Evolutionary conservation across 73 alveolate species (phyloP), one percentile per base, ranked within the genome.

Genomic region (Tetrahymena borealis): DNA sequence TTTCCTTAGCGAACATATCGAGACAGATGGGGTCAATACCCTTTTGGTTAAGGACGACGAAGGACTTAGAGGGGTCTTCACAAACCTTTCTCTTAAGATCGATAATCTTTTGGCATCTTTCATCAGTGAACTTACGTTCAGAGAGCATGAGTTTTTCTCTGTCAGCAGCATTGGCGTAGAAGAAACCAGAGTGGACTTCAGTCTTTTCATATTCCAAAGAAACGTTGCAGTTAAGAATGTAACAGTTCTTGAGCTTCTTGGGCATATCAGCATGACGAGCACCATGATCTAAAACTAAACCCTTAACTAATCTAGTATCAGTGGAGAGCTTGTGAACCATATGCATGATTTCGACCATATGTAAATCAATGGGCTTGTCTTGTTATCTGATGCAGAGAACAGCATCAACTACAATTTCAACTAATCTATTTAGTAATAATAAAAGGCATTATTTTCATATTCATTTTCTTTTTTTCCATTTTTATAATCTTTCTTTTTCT

Each of bases 1-100:
- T 98, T 94, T 99, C 99, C 90, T 98, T 97, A 33, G 99, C 99
- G 90, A 99, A 97, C 98, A 99, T 94, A 94, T 99, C 99, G 37
- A 99, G 97, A 78, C 99, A 99, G 39, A 99, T 98, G 39, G 99
- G 99, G 96, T 99, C 99, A 36, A 99, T 98, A 28, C 99, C 99
- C 96, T 99, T 99, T 95, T 99, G 99, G 94, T 99, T 98, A 95
- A 99, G 97, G 91, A 99, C 99, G 35, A 98, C 99, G 94, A 99
- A 99, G 91, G 96, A 97, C 94, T 97, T 96, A 92, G 97, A 99
- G 94, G 97, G 99, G 91, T 98, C 97, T 36, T 96, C 99, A 91
- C 99, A 98, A 94, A 99, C 97, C 95, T 98, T 97, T 94, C 98
- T 97, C 97, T 99, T 99, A 78, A 99, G 96, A 20, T 96, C 99